A percentile compares a stretch with the other conserved stretches of the same genome.
Conservation (phyloP, 257 asterid species). For the Linaria vulgaris region DNA sequence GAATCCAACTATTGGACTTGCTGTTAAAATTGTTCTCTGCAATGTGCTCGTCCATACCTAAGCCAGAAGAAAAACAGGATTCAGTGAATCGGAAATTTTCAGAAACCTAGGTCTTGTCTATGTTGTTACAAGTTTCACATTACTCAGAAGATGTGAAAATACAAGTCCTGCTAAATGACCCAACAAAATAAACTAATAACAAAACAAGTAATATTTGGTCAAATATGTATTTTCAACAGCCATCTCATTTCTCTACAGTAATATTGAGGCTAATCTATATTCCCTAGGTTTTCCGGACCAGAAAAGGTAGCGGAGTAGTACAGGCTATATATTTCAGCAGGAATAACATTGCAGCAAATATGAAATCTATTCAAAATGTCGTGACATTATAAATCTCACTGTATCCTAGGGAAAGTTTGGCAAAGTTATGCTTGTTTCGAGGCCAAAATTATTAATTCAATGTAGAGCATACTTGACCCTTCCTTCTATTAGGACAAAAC, state of each 20-base stretch:
- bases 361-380: too few relatives aligned
- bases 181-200: too few relatives aligned
- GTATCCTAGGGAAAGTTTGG: background rate
- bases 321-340: background rate
- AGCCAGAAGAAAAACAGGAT: constrained; percentile 32
- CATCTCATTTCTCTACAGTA: constrained; percentile 1
- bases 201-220: background rate
- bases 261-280: constrained; percentile 14
- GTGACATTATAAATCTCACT: too few relatives aligned
- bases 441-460: background rate
- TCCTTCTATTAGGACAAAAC: constrained; percentile 3
- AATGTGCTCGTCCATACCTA: constrained; percentile 99
- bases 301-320: background rate
- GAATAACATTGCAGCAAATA: background rate
- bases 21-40: constrained; percentile 94
- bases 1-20: constrained; percentile 80
- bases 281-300: constrained; percentile 6
- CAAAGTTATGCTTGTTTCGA: background rate
- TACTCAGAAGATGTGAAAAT: constrained; percentile 1
- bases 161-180: background rate
- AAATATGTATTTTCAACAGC: background rate
- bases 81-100: constrained; percentile 5
- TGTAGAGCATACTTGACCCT: background rate
- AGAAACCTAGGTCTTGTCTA: too few relatives aligned
- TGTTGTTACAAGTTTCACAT: too few relatives aligned